Conservation (phyloP, 257 asterid species). For the Apocynum venetum region DNA sequence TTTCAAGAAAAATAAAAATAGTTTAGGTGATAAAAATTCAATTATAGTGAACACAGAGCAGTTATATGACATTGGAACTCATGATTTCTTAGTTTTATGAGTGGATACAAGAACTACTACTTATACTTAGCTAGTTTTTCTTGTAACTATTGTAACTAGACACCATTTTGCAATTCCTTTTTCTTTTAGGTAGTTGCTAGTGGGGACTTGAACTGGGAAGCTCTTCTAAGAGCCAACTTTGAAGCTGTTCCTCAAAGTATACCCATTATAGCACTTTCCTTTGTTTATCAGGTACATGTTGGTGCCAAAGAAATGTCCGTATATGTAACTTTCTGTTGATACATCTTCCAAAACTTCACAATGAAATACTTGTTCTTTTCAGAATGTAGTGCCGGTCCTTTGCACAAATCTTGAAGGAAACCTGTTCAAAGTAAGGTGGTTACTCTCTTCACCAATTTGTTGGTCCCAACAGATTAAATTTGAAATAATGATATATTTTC, state of each 20-base stretch:
- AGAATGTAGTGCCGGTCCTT: constrained; percentile 95
- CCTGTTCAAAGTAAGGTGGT: constrained; percentile 85
- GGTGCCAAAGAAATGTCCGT: not conserved
- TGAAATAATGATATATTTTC: not conserved
- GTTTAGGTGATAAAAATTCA: not conserved
- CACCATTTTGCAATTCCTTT: constrained; percentile 12
- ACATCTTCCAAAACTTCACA: not conserved
- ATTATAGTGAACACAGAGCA: not conserved
- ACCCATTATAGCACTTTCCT: constrained; percentile 92
- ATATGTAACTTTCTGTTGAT: not conserved
- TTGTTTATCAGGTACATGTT: constrained; percentile 79
- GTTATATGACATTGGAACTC: not conserved
- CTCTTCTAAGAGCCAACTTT: constrained; percentile 69
- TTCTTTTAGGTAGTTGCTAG: constrained; percentile 60
- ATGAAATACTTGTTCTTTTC: constrained; percentile 23
- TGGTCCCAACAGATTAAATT: not conserved
- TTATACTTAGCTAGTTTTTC: not conserved
- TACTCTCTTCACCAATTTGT: constrained; percentile 15
- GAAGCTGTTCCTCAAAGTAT: constrained; percentile 85
- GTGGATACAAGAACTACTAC: not conserved
- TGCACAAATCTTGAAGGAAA: constrained; percentile 94
- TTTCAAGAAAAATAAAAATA: not conserved
- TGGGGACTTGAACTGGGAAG: constrained; percentile 88
- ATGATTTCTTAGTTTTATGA: not conserved
- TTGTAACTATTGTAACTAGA: not conserved